Percentiles rank a stretch among this genome's conserved stretches.
phyloP scores from a whole-genome alignment of 345 rosid genomes.

The Limnanthes douglasii region DNA sequence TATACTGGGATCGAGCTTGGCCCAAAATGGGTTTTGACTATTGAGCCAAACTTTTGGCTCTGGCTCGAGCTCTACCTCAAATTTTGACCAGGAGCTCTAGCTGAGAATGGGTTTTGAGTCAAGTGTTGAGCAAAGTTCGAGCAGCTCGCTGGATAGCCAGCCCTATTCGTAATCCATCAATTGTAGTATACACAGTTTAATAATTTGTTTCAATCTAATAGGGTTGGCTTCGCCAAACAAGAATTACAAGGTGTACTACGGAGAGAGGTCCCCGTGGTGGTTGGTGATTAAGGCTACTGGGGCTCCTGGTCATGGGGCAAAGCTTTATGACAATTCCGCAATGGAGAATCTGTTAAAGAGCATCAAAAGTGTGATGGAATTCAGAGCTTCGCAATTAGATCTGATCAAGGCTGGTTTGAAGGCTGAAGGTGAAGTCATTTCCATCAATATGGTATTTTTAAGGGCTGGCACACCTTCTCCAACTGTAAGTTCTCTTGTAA shows the following conservation, averaged over 20 bases:
- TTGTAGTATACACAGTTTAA: too few relatives aligned
- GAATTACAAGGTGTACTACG: conserved; percentile 59
- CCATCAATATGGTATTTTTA: conserved; percentile 67
- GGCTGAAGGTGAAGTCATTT: conserved; percentile 80
- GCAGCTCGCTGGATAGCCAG: too few relatives aligned
- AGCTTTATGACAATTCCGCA: conserved; percentile 80
- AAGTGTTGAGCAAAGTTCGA: too few relatives aligned
- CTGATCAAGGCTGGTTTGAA: conserved; percentile 65
- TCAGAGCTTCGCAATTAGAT: conserved; percentile 88
- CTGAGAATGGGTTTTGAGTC: too few relatives aligned
- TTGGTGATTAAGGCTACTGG: conserved; percentile 77
- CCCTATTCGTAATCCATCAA: too few relatives aligned
- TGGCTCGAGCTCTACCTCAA: too few relatives aligned
- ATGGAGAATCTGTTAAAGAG: conserved; percentile 84
- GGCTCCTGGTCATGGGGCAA: conserved; percentile 95
- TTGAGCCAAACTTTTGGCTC: too few relatives aligned
- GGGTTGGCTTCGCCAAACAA: conserved; percentile 66
- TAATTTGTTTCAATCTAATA: too few relatives aligned
- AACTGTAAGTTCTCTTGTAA: conserved; percentile 33
- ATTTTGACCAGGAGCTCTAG: too few relatives aligned
- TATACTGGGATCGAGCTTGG: too few relatives aligned
- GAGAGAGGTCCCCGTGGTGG: conserved; percentile 85
- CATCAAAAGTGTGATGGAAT: conserved; percentile 69
- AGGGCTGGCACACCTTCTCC: conserved; percentile 97
- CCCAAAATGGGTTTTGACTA: too few relatives aligned